phyloP scores from a whole-genome alignment of 371 early-diverging fungal species.

The Lichtheimia ramosa region DNA sequence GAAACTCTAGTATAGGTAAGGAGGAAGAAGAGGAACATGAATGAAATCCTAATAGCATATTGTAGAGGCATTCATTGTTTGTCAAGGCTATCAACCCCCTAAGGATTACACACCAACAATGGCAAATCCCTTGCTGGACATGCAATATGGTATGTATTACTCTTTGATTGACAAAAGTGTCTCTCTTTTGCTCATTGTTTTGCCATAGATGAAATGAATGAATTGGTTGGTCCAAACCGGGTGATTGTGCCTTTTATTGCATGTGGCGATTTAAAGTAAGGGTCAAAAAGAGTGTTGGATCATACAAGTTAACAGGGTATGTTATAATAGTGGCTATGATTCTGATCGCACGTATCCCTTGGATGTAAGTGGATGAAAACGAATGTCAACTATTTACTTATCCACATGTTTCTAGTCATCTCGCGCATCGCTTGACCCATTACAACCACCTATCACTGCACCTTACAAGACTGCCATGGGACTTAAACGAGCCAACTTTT shows the following conservation, averaged over 20 bases:
- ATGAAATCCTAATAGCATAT: background rate
- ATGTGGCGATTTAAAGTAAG: slow-evolving; percentile 84
- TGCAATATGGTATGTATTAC: slow-evolving; percentile 55
- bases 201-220: slow-evolving; percentile 50
- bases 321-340: slow-evolving; percentile 67
- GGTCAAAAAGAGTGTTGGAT: background rate
- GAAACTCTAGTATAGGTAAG: slow-evolving; percentile 85
- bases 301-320: too few relatives aligned
- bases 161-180: background rate
- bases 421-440: slow-evolving; percentile 70
- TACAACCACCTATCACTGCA: slow-evolving; percentile 87
- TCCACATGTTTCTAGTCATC: slow-evolving; percentile 11
- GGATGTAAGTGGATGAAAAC: slow-evolving; percentile 34
- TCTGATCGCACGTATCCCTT: slow-evolving; percentile 83
- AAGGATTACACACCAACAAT: slow-evolving; percentile 83
- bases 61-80: slow-evolving; percentile 91
- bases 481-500: slow-evolving; percentile 76
- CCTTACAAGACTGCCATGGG: slow-evolving; percentile 88
- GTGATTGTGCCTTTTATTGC: slow-evolving; percentile 89
- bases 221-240: slow-evolving; percentile 72
- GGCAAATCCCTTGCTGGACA: slow-evolving; percentile 84
- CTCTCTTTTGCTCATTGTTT: background rate
- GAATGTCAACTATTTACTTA: slow-evolving; percentile 5
- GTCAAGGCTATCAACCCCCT: slow-evolving; percentile 87
- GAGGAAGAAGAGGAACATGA: background rate